Percentiles rank a stretch among this genome's conserved stretches.
phyloP scores from a whole-genome alignment of 2,329 filamentous ascomycete genomes.

The Pseudocercospora musae region DNA sequence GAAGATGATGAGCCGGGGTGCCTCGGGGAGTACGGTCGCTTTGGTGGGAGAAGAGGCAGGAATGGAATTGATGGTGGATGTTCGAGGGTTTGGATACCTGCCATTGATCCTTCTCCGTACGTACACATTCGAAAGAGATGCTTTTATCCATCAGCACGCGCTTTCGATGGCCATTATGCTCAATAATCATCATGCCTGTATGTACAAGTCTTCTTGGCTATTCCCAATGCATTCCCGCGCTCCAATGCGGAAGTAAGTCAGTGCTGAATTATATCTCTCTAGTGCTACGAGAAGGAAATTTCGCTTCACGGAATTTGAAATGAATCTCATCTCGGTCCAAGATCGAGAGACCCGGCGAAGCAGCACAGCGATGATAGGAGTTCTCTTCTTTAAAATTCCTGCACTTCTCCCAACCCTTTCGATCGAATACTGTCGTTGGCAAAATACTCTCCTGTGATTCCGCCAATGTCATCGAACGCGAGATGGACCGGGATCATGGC shows the following conservation, averaged over 20 bases:
- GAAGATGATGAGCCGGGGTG: neutral
- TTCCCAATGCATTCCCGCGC: neutral
- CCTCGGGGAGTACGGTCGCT: too few relatives aligned
- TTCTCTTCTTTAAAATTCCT: conserved; percentile 30
- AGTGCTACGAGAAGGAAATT: neutral
- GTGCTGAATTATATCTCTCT: neutral
- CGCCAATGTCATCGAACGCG: conserved; percentile 35
- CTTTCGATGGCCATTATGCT: too few relatives aligned
- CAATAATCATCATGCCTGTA: neutral
- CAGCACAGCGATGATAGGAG: neutral
- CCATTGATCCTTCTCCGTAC: too few relatives aligned
- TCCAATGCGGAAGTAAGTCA: neutral
- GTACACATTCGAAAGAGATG: too few relatives aligned
- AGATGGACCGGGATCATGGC: conserved; percentile 37
- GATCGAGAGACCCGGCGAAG: neutral
- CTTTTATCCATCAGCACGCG: too few relatives aligned
- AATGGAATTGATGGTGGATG: too few relatives aligned
- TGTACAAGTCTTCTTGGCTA: neutral
- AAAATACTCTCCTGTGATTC: conserved; percentile 37
- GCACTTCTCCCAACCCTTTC: conserved; percentile 31
- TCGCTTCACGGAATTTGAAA: neutral
- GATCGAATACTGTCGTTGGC: conserved; percentile 35
- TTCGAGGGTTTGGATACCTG: too few relatives aligned
- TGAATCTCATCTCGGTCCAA: conserved; percentile 1
- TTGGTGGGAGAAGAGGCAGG: too few relatives aligned